phyloP scores from a whole-genome alignment of 2,329 filamentous ascomycete genomes.

The Thielaviopsis musarum region DNA sequence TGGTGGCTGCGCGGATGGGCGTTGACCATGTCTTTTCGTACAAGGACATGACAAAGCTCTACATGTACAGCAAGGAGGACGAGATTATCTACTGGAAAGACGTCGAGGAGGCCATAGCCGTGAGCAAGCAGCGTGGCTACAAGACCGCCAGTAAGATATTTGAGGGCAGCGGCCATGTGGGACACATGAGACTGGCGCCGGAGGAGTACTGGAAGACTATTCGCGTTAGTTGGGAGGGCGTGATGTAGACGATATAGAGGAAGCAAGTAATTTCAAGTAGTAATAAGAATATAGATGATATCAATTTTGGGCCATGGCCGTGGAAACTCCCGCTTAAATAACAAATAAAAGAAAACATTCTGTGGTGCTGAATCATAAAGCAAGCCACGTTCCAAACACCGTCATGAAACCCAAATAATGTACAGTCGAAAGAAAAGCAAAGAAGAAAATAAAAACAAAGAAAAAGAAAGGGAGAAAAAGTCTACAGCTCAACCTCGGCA shows the following conservation, averaged over 20 bases:
- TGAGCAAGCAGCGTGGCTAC: conserved; percentile 32
- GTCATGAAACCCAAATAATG: neutral
- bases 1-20: conserved; percentile 19
- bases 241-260: neutral
- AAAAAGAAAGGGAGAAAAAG: neutral
- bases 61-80: conserved; percentile 42
- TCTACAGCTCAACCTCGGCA: conserved; percentile 5
- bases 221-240: conserved; percentile 6
- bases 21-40: conserved; percentile 21
- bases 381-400: neutral
- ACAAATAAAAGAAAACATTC: neutral
- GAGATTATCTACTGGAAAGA: conserved; percentile 38
- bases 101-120: conserved; percentile 35
- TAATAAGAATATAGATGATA: neutral
- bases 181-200: conserved; percentile 39
- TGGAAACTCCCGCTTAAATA: too few species aligned
- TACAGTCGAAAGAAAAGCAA: neutral
- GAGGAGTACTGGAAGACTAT: conserved; percentile 36
- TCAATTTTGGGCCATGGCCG: too few species aligned
- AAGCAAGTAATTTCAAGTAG: neutral
- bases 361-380: neutral
- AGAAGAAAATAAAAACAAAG: neutral
- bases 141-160: conserved; percentile 34
- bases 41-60: conserved; percentile 28
- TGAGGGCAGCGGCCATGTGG: conserved; percentile 41